phyloP scores from a whole-genome alignment of 495 filamentous ascomycete genomes.

The Venustampulla echinocandica region DNA sequence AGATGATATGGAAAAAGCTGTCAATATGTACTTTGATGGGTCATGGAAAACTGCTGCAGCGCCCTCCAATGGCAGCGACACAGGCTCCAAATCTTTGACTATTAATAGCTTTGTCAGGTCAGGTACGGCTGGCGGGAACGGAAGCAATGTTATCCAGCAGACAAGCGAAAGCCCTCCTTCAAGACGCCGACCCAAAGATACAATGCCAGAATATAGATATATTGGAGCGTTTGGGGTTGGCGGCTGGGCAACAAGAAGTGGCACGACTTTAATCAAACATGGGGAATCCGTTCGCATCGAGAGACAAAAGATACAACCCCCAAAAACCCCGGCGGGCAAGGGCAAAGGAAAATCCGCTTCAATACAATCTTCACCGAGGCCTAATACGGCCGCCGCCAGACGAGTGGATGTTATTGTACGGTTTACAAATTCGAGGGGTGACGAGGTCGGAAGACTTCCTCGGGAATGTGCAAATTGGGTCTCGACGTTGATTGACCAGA shows the following conservation, averaged over 20 bases:
- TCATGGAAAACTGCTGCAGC: slow-evolving; percentile 56
- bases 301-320: slow-evolving; percentile 62
- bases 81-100: slow-evolving; percentile 9
- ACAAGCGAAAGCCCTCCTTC: slow-evolving; percentile 11
- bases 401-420: slow-evolving; percentile 81
- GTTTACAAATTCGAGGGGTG: slow-evolving; percentile 71
- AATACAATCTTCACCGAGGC: slow-evolving; percentile 23
- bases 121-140: slow-evolving; percentile 12
- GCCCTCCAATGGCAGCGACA: neutral
- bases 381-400: slow-evolving; percentile 41
- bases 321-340: slow-evolving; percentile 33
- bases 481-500: slow-evolving; percentile 85
- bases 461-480: slow-evolving; percentile 92
- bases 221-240: slow-evolving; percentile 87
- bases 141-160: neutral
- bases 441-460: slow-evolving; percentile 82
- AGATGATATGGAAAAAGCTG: slow-evolving; percentile 54
- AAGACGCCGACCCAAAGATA: slow-evolving; percentile 16
- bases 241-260: slow-evolving; percentile 88
- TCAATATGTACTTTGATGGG: slow-evolving; percentile 88
- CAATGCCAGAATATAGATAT: slow-evolving; percentile 60
- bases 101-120: slow-evolving; percentile 15
- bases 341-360: slow-evolving; percentile 37
- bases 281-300: slow-evolving; percentile 78
- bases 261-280: slow-evolving; percentile 60